Percentiles rank a stretch among this genome's conserved stretches.
Conservation (phyloP, 2,329 filamentous ascomycete species). For the Fusarium begoniae region DNA sequence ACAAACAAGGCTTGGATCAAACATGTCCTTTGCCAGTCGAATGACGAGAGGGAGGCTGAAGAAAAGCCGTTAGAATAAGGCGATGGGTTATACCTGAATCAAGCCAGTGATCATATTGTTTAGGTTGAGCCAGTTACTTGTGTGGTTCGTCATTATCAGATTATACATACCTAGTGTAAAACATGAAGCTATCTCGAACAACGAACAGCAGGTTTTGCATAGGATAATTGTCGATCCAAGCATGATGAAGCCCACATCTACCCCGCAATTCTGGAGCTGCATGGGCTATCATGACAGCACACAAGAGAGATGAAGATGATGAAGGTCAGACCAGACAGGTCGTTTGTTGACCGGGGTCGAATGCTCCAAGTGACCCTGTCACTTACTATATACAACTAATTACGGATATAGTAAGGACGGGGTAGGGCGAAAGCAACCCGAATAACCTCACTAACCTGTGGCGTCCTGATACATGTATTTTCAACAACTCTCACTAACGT, state of each 20-base stretch:
- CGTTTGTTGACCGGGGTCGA: constrained; percentile 6
- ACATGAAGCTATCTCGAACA: constrained; percentile 32
- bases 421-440: not conserved
- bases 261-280: constrained; percentile 36
- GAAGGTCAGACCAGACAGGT: not conserved
- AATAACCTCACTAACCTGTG: not conserved
- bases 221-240: constrained; percentile 10
- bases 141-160: constrained; percentile 1
- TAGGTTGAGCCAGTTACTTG: not conserved
- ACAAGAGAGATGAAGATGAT: constrained; percentile 18
- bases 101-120: not conserved
- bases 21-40: constrained; percentile 33
- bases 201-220: not conserved
- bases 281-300: constrained; percentile 25
- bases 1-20: not conserved
- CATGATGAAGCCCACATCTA: constrained; percentile 21
- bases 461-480: not conserved
- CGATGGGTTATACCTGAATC: not conserved
- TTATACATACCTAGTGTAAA: not conserved
- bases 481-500: not conserved
- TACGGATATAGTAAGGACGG: not conserved
- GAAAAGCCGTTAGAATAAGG: not conserved
- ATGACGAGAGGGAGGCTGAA: constrained; percentile 15
- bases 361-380: not conserved
- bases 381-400: not conserved